Evolutionary conservation across 352 stramenopile species (phyloP), one percentile per base, ranked within the genome.

Genomic region (Globisporangium radiosum): DNA sequence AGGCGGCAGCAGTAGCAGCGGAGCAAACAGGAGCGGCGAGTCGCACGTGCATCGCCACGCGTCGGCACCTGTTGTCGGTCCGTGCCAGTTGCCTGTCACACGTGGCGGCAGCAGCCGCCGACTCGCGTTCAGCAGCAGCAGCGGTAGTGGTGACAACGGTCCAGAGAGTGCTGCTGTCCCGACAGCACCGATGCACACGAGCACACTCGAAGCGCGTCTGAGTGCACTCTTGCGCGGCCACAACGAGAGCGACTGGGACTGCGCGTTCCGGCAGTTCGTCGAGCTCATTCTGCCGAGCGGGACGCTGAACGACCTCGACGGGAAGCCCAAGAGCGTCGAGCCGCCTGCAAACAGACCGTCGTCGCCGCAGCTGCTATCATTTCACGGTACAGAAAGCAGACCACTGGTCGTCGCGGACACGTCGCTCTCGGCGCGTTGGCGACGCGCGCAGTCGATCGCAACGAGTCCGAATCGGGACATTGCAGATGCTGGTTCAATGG

Each of bases 241-340:
- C 39, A 60, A 48, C 42, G 61, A 69, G 43, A 42, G 42, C 10
- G 67, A 75, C 36, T 87, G 76, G 74, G 63, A 71, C 17, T 62
- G 72, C 13, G 67, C 74, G 0, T 87, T 84, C 39, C 68, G 56
- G 3, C 61, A 79, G 17, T 81, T 87, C 43, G 67, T 79, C 52
- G 70, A 85, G 55, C 56, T 85, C 63, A 54, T 85, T 8, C 52
- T 76, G 4, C 68, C 74, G 0, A 76, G 72, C 33, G 73, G 73
- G 5, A 76, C 60, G n/a, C 64, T 78, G 52, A 59, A 65, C 19
- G 60, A 66, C 10, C 49, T 66, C 5, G 60, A 66, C 37, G 54
- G 59, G 38, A 60, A 51, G 15, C 59, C 52, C 13, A 56, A 42
- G 44, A n/a, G 25, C 10, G 13, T 6, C 15, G 51, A 47, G 5